Base-by-base conservation (phyloP, 2,329 filamentous ascomycete species). In the Botryotinia calthae region DNA sequence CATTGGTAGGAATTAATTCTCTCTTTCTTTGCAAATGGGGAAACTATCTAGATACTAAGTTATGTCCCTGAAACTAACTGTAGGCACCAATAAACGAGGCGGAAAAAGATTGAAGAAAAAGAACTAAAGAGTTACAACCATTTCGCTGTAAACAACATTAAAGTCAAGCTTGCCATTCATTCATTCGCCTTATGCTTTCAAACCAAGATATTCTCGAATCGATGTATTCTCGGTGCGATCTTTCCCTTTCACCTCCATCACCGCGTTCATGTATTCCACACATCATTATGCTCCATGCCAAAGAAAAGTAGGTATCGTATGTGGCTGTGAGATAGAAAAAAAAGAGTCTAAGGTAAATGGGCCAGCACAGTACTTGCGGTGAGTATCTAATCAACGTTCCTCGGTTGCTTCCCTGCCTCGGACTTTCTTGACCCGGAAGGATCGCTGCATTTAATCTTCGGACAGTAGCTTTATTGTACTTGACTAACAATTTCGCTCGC, bases 401-500 rank as follows among this genome's bases (percentile, higher is more conserved):
- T 74, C 71, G 62, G 70, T 56, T 67, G 72, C 31, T 72, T 70
- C 72, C 72, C 69, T 71, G 64, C 69, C 73, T 72, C 70, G 59
- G 71, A 51, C 63, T 59, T 65, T 66, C 63, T 64, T 62, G 69
- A 59, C 61, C 70, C 72, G 71, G 69, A 72, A 74, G 73, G 73
- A 73, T 68, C 59, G 28, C 71, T 75, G 72, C 73, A 46, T 76
- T 74, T 54, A 37, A 67, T 75, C 69, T 69, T 68, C 72, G 70
- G 59, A 63, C 44, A 51, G n/a, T 16, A 31, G 31, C 31, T 73
- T 74, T 81, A 82, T 78, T 81, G 80, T 48, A 91, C 89, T 82
- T 91, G 89, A 84, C 93, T 95, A 82, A 99, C 96, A 84, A 99
- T 98, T 86, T 99, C 96, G 83, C 91, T 96, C 73, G 96, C 96